Evolutionary conservation across 306 rosid genomes (phyloP), one percentile per base, ranked within the genome.

Genomic region (Rosa lucieae): DNA sequence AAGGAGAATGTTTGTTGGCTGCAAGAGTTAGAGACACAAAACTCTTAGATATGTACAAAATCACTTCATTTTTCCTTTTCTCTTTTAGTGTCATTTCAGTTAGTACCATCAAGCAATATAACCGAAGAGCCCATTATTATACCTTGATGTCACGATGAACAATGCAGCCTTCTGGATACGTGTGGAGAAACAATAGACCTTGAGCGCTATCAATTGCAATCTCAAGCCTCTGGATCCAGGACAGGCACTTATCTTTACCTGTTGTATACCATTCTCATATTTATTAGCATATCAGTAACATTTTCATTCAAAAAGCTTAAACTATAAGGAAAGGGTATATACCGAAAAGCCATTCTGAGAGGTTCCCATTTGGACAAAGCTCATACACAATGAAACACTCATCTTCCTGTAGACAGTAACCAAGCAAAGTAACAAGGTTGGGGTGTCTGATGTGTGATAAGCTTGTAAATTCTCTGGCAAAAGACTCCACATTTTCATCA

Each of bases 321-420:
- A 26, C 26, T 37, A 67, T 4, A 4, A 51, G 72, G 18, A 8
- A 32, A 35, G 40, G 67, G 26, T 44, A 10, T 44, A 10, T 87
- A 91, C 93, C 93, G 77, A 89, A 91, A 73, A 89, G 83, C 96
- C 93, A 87, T 43, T 91, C 83, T 52, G 96, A 87, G 82, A 89
- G 96, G 91, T 77, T 84, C 49, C 93, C 93, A 47, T 86, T 82
- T 66, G 83, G 88, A 65, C 96, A 91, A 74, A 89, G 85, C 76
- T 91, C 95, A 80, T 91, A 91, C 69, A 87, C 88, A 56, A 91
- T 86, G 87, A 89, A 91, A 79, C 90, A 89, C 70, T 89, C 95
- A 74, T 73, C 85, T 70, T 84, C 82, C 12, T 58, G 80, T 56
- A 79, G 82, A 70, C 90, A 85, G 77, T 70, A 81, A 62, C 96